A percentile compares a stretch with the other conserved stretches of the same genome.
phyloP scores from a whole-genome alignment of 192 early-diverging fungal genomes.

The Haplosporangium gracile region DNA sequence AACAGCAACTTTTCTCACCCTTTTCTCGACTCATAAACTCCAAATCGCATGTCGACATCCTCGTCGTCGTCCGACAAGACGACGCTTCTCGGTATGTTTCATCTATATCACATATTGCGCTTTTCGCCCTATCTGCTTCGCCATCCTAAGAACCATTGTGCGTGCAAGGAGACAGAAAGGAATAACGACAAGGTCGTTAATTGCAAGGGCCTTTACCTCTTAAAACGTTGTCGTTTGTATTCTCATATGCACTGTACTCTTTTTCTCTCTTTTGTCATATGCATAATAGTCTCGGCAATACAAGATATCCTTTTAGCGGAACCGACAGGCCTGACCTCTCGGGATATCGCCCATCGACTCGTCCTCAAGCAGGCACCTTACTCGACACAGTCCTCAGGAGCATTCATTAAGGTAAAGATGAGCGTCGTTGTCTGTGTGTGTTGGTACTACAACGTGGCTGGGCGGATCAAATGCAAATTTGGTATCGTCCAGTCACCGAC shows the following conservation, averaged over 20 bases:
- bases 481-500: background rate
- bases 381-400: constrained; percentile 29
- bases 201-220: background rate
- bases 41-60: constrained; percentile 42
- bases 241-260: background rate
- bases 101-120: background rate
- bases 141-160: background rate
- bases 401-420: constrained; percentile 43
- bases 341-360: constrained; percentile 49
- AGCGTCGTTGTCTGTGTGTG: background rate
- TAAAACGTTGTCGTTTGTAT: background rate
- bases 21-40: too few relatives aligned
- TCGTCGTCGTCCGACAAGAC: constrained; percentile 53
- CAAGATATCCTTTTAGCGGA: constrained; percentile 41
- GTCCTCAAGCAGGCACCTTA: constrained; percentile 51
- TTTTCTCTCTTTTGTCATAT: background rate
- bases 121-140: background rate
- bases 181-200: background rate
- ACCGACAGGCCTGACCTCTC: constrained; percentile 39
- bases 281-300: constrained; percentile 37
- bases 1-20: background rate
- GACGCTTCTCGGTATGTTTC: constrained; percentile 47
- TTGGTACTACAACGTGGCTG: constrained; percentile 10
- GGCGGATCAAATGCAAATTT: constrained; percentile 9
- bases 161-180: background rate